Evolutionary conservation across 331 rosid genomes (phyloP), one percentile per base, ranked within the genome.

Genomic region (Telfairia occidentalis): DNA sequence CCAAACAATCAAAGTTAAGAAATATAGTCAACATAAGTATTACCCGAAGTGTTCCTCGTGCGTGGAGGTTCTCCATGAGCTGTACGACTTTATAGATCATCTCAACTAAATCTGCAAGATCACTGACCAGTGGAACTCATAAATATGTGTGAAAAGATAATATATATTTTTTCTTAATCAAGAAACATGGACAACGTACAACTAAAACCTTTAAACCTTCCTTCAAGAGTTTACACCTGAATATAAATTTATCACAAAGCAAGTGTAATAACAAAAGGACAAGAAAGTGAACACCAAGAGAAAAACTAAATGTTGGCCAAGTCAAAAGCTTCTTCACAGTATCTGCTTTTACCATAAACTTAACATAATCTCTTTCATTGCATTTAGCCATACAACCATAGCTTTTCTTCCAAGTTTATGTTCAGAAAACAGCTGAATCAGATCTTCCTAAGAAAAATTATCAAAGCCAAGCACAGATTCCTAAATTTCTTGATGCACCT

Each of bases 21-120:
- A 18, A 58, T 46, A 66, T 57, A 9, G 74, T 46, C 53, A 74
- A 65, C 26, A 24, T 18, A 19, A 19, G 79, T 6, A 45, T 63
- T 87, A 94, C 98, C 91, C 98, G 90, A 67, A 94, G 83, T 60
- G 90, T 77, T 81, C 98, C 98, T 37, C 92, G 89, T 77, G 84
- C 83, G 81, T 94, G 98, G 75, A 94, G 97, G 53, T 75, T 82
- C 83, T 91, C 96, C 91, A 89, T 88, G 71, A 94, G 88, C 81
- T 77, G 82, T 58, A 86, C 78, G 75, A 88, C 87, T 81, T 88
- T 87, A 82, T 85, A 82, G 80, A 94, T 83, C 80, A 88, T 94
- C 87, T 94, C 92, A 19, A 89, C 77, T 85, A 89, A 82, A 87
- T 94, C 91, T 81, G 96, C 95, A 71, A 94, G 92, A 85, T 84